Evolutionary conservation across 1,284 basidiomycete genomes (phyloP).

Genomic region (Pascua sp.): DNA sequence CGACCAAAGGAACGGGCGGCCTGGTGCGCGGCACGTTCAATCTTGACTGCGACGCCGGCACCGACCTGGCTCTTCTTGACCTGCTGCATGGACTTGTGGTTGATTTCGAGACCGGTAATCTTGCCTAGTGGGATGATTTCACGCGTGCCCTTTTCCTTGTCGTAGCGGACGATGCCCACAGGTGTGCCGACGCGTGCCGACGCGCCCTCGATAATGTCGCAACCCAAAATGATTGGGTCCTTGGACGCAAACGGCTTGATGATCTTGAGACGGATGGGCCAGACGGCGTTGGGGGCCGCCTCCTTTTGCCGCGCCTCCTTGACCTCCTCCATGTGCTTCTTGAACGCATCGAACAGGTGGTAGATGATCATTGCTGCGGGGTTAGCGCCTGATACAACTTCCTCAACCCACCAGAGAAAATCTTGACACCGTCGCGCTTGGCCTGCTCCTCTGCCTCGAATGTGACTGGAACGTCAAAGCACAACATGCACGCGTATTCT

Average conservation of each 20-base stretch:
- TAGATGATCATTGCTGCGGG: constrained; percentile 71
- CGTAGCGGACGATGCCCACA: constrained; percentile 86
- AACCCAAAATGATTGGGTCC: constrained; percentile 95
- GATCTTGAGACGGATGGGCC: constrained; percentile 91
- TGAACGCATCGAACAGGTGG: constrained; percentile 97
- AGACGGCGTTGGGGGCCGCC: constrained; percentile 91
- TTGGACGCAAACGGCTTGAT: constrained; percentile 93
- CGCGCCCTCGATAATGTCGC: constrained; percentile 87
- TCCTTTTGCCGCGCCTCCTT: constrained; percentile 87
- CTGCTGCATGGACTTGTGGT: constrained; percentile 75
- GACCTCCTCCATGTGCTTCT: constrained; percentile 90
- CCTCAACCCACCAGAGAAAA: constrained; percentile 63
- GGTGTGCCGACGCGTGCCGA: constrained; percentile 91
- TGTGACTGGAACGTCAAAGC: constrained; percentile 87
- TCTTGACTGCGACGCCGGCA: constrained; percentile 93
- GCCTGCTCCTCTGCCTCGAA: constrained; percentile 88
- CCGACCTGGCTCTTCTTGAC: constrained; percentile 91
- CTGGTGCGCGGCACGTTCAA: constrained; percentile 95
- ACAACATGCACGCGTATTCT: constrained; percentile 91
- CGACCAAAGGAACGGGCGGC: constrained; percentile 86
- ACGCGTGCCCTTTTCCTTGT: constrained; percentile 75
- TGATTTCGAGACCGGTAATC: constrained; percentile 93
- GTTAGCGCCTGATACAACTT: too few relatives aligned
- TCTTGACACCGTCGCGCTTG: constrained; percentile 85
- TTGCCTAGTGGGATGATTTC: constrained; percentile 90